These are phyloP conservation scores for Aspergillus nomiae DNA, from an alignment of 2,329 filamentous ascomycete genomes.

Conservation along the genomic window DNA sequence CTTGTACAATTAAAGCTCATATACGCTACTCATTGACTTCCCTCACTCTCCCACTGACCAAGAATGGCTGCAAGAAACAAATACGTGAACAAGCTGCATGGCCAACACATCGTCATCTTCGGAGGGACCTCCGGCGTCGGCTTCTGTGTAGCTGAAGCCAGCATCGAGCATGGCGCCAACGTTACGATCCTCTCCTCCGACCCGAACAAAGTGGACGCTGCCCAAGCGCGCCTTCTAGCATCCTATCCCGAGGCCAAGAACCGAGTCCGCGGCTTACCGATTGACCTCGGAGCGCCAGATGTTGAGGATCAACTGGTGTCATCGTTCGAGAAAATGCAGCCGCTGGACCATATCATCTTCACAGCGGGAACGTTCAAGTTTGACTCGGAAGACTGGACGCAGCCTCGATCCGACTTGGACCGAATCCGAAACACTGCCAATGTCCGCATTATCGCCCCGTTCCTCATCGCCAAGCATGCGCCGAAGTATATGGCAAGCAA, in stretches of 20 bases:
- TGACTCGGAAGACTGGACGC: not conserved
- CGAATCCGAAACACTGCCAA: not conserved
- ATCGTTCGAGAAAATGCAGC: not conserved
- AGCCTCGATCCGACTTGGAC: not conserved
- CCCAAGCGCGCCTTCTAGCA: not conserved
- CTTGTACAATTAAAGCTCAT: no score
- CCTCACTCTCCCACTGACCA: no score
- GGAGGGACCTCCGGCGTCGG: not conserved
- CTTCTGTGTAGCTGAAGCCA: not conserved
- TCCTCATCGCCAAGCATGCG: not conserved
- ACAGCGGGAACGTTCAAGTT: not conserved
- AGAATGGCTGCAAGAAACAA: not conserved
- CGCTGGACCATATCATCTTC: not conserved
- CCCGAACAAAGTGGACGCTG: not conserved
- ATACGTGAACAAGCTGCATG: not conserved
- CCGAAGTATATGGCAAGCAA: not conserved
- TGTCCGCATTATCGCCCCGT: not conserved
- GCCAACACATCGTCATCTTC: not conserved
- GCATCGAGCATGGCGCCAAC: not conserved
- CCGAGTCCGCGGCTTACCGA: not conserved
- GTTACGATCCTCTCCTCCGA: not conserved
- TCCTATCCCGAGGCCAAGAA: not conserved
- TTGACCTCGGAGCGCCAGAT: not conserved
- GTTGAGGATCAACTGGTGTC: not conserved
- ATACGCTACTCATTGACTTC: no score